Base-by-base conservation (phyloP, 192 early-diverging fungal species). In the Lunasporangiospora selenospora region DNA sequence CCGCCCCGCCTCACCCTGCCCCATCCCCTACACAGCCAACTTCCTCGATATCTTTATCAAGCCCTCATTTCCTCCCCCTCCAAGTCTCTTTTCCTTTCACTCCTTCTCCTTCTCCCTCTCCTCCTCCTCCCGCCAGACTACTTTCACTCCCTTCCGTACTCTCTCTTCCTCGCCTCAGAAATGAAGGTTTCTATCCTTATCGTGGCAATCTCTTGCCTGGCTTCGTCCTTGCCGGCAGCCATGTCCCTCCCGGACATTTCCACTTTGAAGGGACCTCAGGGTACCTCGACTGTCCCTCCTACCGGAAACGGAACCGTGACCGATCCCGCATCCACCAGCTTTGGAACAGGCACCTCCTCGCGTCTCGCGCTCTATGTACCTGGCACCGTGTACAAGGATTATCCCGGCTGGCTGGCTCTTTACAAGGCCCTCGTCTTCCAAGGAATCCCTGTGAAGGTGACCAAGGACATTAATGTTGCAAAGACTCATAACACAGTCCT, bases 381-480 rank as follows among this genome's bases (percentile, higher is more conserved):
- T 0, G 43, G 43, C n/a, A 46, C 0, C 16, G 41, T 44, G 23
- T 62, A 53, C 39, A 52, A 41, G 1, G 51, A 50, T 18, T 52
- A 62, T 33, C 60, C 60, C 9, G 60, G 38, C 18, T 62, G 60
- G 60, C 32, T 62, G n/a, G 21, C 60, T n/a, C 41, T 62, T 0
- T 51, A 62, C 24, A 62, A 62, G 32, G 51, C 48, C n/a, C 48
- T 62, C 1, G 48, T 62, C 48, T 43, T 62, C 18, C 47, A 52
- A 10, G 60, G 60, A 2, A 62, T 62, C 42, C 60, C 60, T 11
- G 51, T 53, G 12, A 52, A 15, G 16, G 60, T 62, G 13, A 62
- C 60, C 32, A 62, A 40, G 13, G 21, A 52, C 36, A 19, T 39
- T 13, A 62, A n/a, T 8, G 60, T 43, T n/a, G 60, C 60, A 10